Conservation (phyloP, 768 basidiomycete genomes). For the Leccinum olivaceopallidum region DNA sequence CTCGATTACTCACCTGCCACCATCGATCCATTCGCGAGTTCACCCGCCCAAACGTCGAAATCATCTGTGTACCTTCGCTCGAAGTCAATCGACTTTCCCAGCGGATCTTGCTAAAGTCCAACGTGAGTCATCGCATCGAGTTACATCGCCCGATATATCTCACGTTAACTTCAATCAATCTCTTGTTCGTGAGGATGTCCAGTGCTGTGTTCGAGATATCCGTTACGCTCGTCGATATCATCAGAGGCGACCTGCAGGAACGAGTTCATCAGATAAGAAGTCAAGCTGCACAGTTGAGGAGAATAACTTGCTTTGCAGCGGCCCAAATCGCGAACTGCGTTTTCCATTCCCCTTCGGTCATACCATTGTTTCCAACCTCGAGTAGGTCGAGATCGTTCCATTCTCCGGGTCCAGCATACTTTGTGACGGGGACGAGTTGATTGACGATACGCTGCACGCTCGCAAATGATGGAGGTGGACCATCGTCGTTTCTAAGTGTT, state of each 20-base stretch:
- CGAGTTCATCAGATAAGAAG: not conserved
- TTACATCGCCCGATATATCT: not conserved
- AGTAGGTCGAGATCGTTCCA: constrained; percentile 57
- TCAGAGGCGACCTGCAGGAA: constrained; percentile 12
- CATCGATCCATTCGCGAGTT: constrained; percentile 11
- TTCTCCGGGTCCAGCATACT: constrained; percentile 46
- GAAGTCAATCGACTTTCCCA: constrained; percentile 12
- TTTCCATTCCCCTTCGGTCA: constrained; percentile 30
- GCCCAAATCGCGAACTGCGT: constrained; percentile 19
- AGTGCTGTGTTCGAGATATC: not conserved
- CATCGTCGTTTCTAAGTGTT: constrained; percentile 10
- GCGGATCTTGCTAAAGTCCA: constrained; percentile 12
- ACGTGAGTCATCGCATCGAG: not conserved
- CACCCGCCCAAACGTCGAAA: constrained; percentile 12
- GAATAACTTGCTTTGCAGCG: constrained; percentile 6
- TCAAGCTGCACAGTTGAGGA: not conserved
- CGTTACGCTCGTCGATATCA: constrained; percentile 14
- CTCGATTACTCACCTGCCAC: constrained; percentile 6
- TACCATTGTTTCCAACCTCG: constrained; percentile 49
- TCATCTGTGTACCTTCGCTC: constrained; percentile 13
- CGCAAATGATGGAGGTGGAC: constrained; percentile 13
- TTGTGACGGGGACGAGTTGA: constrained; percentile 44
- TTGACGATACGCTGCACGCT: constrained; percentile 18
- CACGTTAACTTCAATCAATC: constrained; percentile 11
- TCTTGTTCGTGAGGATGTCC: constrained; percentile 8